These are phyloP conservation scores for Antrodiella citrinella DNA, from an alignment of 768 basidiomycete genomes.

Conservation along the genomic window DNA sequence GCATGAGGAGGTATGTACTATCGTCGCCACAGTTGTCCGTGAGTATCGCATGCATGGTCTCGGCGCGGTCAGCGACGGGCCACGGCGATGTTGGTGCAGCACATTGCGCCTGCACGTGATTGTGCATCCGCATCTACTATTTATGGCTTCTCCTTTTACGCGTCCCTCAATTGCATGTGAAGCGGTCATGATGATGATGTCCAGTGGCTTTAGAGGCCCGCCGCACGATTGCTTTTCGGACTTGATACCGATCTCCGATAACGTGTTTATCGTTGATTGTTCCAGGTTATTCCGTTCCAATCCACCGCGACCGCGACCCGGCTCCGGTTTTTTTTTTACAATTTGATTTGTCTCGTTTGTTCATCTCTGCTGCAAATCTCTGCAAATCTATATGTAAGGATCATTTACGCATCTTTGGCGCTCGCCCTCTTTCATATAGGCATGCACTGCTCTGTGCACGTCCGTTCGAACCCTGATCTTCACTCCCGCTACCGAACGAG, in stretches of 20 bases:
- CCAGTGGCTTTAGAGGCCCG: background rate
- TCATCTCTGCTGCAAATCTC: background rate
- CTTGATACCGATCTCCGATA: background rate
- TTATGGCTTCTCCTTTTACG: no score
- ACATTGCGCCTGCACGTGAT: background rate
- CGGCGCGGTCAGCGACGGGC: background rate
- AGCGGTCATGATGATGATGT: no score
- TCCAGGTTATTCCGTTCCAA: background rate
- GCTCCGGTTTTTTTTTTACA: background rate
- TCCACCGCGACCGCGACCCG: background rate
- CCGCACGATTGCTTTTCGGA: background rate
- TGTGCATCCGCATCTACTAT: no score
- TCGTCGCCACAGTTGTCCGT: background rate
- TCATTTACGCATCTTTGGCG: background rate
- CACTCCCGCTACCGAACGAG: constrained; percentile 17
- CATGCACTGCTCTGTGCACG: constrained; percentile 11
- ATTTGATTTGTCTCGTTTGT: background rate
- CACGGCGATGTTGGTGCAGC: background rate
- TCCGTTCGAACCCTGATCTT: constrained; percentile 13
- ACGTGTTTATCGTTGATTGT: background rate
- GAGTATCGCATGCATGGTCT: background rate
- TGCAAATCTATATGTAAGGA: background rate
- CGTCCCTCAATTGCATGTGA: no score
- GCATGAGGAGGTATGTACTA: constrained; percentile 17
- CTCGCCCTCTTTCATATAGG: background rate